Evolutionary conservation across 805 yeast genomes (phyloP), one percentile per base, ranked within the genome.

Genomic region (Sugiyamaella valdiviana): DNA sequence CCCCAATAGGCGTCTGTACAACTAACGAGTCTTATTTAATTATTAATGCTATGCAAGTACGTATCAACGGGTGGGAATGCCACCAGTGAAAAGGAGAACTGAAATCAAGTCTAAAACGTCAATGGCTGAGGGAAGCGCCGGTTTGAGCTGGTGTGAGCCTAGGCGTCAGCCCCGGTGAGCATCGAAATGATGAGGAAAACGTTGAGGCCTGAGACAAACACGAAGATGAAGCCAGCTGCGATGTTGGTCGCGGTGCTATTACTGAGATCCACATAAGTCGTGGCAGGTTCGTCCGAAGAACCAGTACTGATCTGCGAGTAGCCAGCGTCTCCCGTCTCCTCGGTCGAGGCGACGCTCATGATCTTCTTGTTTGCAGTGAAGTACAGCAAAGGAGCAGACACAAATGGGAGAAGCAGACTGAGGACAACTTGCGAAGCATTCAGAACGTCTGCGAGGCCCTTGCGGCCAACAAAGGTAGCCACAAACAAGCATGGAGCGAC

Each of bases 351-450:
- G 6, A 67, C 70, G 41, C 77, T 70, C 93, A 84, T 84, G 51
- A 79, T 78, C 44, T 73, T 66, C 58, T 79, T 80, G 45, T 77
- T 77, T 52, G 86, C 79, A 0, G 96, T 88, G 63, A 88, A 86
- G 63, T 79, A 83, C 50, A 88, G 82, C 59, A 89, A 71, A 19
- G 97, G 97, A 0, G 95, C 95, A 37, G 89, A 80, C 5, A 89
- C 93, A 52, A 87, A 78, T 1, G 97, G 97, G 49, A 89, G 71
- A 46, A 90, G 77, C 55, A 90, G 64, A 2, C 93, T 81, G 37
- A 89, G 72, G 15, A 85, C 83, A 21, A 89, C 97, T 65, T 89
- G 97, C 41, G 87, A 79, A 4, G 81, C 79, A 59, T 90, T 90
- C 58, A 89, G 71, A 21, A 85, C 82, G 47, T 75, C 76, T 6